Evolutionary conservation across 805 yeast species (phyloP).

Genomic region (Sporopachydermia lactativora): DNA sequence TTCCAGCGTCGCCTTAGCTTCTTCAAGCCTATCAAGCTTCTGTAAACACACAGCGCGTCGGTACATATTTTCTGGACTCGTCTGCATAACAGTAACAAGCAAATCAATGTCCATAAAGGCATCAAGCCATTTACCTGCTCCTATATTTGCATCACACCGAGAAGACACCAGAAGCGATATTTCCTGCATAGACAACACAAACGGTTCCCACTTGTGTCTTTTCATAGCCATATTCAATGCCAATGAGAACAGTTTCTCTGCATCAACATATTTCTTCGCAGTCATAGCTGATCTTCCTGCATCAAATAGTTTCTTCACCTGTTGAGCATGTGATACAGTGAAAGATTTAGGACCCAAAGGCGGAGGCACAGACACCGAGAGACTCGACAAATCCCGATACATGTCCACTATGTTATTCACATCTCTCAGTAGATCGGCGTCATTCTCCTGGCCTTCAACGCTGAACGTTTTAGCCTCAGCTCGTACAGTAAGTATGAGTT

Average conservation of each 20-base stretch:
- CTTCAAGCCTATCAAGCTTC: constrained; percentile 12
- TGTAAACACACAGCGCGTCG: constrained; percentile 19
- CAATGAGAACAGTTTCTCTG: constrained; percentile 19
- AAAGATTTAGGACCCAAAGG: background rate
- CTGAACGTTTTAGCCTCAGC: background rate
- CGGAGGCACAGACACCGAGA: background rate
- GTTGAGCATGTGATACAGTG: background rate
- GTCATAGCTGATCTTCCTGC: constrained; percentile 18
- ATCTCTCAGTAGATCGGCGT: background rate
- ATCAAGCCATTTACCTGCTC: constrained; percentile 20
- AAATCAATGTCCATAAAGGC: constrained; percentile 24
- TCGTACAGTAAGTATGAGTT: no score
- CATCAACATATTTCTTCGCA: constrained; percentile 18
- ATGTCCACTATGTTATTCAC: background rate
- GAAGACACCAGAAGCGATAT: constrained; percentile 17
- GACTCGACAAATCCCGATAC: background rate
- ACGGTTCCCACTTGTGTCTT: constrained; percentile 26
- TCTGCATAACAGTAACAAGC: constrained; percentile 18
- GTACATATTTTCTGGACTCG: constrained; percentile 18
- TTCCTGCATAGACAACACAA: constrained; percentile 20
- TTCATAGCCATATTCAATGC: constrained; percentile 25
- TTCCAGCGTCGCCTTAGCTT: constrained; percentile 14
- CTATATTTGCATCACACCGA: constrained; percentile 25
- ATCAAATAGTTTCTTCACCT: constrained; percentile 20
- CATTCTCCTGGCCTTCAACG: constrained; percentile 1